These are phyloP conservation scores for Botrytis byssoidea DNA, from an alignment of 2,329 filamentous ascomycete species.

Conservation along the genomic window DNA sequence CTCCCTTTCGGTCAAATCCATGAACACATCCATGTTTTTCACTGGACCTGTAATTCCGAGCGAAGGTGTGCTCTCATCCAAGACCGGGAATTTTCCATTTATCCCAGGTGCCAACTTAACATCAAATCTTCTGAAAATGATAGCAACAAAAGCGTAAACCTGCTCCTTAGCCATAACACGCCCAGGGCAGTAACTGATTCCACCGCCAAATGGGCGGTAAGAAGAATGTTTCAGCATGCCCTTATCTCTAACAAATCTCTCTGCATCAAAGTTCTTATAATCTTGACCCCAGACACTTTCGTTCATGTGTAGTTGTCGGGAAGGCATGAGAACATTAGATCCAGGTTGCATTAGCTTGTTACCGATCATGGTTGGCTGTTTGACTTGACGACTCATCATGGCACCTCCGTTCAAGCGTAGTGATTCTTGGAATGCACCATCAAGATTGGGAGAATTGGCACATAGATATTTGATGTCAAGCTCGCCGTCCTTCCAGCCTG, in stretches of 20 bases:
- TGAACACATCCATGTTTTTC: constrained; percentile 15
- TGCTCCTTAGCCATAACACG: constrained; percentile 20
- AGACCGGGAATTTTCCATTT: constrained; percentile 5
- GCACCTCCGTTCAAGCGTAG: constrained; percentile 16
- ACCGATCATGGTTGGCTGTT: constrained; percentile 5
- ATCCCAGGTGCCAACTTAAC: constrained; percentile 9
- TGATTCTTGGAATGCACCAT: constrained; percentile 18
- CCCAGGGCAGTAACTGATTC: constrained; percentile 21
- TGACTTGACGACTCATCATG: constrained; percentile 15
- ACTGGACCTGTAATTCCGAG: constrained; percentile 15
- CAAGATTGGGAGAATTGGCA: constrained; percentile 10
- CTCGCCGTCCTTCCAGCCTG: neutral
- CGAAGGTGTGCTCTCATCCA: constrained; percentile 17
- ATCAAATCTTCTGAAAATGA: constrained; percentile 19
- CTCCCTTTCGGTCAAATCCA: neutral
- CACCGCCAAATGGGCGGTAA: constrained; percentile 21
- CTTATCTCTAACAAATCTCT: constrained; percentile 15
- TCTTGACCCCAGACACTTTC: constrained; percentile 15
- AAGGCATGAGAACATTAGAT: constrained; percentile 18
- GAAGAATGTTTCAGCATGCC: constrained; percentile 12
- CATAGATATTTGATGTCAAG: constrained; percentile 12
- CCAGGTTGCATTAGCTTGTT: constrained; percentile 11
- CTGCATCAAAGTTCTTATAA: constrained; percentile 13
- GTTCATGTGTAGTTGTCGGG: constrained; percentile 21
- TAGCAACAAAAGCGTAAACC: constrained; percentile 18